Conservation (phyloP, 2,329 filamentous ascomycete genomes). For the Pseudogymnoascus sp. region DNA sequence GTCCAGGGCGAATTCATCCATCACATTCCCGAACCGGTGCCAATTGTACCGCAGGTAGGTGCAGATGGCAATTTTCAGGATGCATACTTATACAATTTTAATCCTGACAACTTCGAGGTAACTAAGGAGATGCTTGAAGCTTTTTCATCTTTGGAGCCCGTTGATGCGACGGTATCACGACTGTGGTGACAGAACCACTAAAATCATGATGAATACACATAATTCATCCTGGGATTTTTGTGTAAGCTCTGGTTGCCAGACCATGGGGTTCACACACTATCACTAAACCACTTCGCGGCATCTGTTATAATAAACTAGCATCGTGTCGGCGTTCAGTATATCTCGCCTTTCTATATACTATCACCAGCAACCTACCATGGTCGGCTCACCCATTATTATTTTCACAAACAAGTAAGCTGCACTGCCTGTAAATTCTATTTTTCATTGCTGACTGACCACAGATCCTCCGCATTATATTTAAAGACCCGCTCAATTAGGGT, state of each 20-base stretch:
- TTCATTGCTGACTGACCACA: slow-evolving; percentile 32
- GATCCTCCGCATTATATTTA: slow-evolving; percentile 44
- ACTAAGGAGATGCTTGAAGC: slow-evolving; percentile 37
- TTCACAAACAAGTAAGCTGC: too few relatives aligned
- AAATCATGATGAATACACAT: background rate
- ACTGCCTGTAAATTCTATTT: background rate
- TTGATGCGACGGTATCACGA: slow-evolving; percentile 31
- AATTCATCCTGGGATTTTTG: background rate
- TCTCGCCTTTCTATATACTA: background rate
- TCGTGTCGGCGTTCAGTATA: background rate
- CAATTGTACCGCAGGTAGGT: slow-evolving; percentile 4
- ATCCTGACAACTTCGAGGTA: slow-evolving; percentile 32
- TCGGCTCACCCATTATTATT: background rate
- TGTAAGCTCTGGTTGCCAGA: too few relatives aligned
- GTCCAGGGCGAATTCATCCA: background rate
- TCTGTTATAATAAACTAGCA: background rate
- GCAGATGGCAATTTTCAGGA: background rate
- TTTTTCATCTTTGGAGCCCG: slow-evolving; percentile 36
- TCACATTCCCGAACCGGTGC: background rate
- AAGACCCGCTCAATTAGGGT: slow-evolving; percentile 43
- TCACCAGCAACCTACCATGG: background rate
- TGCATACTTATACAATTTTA: slow-evolving; percentile 26
- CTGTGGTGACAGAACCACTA: background rate
- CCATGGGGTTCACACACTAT: background rate
- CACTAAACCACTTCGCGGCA: background rate